Evolutionary conservation across 148 eudicot genomes (phyloP), one percentile per base, ranked within the genome.

Genomic region (Rhododendron simsii): DNA sequence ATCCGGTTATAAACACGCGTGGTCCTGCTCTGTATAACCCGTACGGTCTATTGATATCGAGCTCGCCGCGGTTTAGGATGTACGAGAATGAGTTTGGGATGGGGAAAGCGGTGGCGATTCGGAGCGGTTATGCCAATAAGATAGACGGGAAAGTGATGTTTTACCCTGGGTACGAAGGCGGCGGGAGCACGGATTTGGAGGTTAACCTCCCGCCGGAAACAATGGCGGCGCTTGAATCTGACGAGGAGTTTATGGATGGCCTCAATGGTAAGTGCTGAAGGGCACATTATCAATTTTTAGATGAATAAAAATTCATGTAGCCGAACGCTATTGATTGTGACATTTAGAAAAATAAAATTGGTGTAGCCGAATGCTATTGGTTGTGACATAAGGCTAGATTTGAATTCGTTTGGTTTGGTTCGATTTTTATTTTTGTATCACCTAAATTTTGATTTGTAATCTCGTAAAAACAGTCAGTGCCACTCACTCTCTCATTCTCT

Each of bases 31-130:
- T 21, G 82, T 81, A 84, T 84, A 86, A 89, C 81, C 80, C 88
- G 0, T 80, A 51, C 21, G 73, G 85, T 67, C 7, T 86, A 11
- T n/a, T 78, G 71, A 33, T 86, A 44, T 59, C 80, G 28, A 89
- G 88, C 61, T 89, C 90, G 16, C 90, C 90, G 4, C 81, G 90
- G 35, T 89, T 89, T 20, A 82, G 86, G 41, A 81, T 89, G 86
- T 86, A 86, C 3, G 88, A 81, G 44, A 80, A 81, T 12, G 87
- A 86, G 37, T 86, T 84, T 3, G 90, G 90, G 21, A 18, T 89
- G 55, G 88, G 90, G 2, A 86, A 84, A 63, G 90, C 85, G 2
- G 41, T 89, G 80, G 90, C 90, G 3, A 28, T 84, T 84, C 78
- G 82, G 10, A 86, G 90, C 48, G 88, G 88, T 7, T 83, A 44